Evolutionary conservation across 2,329 filamentous ascomycete species (phyloP).

Genomic region (Cladosporium velox): DNA sequence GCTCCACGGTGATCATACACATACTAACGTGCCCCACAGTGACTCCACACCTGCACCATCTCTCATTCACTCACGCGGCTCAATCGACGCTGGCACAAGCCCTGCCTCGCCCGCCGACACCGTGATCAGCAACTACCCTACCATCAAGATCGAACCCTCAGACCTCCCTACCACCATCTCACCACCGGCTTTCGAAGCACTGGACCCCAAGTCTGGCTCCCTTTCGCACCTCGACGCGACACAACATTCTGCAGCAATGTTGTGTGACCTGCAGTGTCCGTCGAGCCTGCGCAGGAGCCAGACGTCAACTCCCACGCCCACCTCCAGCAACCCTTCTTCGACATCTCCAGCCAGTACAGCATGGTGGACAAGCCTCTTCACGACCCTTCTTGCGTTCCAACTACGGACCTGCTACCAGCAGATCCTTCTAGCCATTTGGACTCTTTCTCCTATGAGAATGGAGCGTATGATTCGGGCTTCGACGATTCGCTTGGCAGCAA

Average conservation of each 20-base stretch:
- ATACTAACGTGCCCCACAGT: conserved; percentile 12
- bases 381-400: conserved; percentile 36
- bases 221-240: conserved; percentile 55
- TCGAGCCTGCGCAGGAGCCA: conserved; percentile 53
- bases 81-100: conserved; percentile 30
- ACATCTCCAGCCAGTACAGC: conserved; percentile 22
- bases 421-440: conserved; percentile 38
- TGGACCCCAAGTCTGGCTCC: conserved; percentile 29
- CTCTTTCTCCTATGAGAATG: conserved; percentile 40
- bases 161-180: conserved; percentile 30
- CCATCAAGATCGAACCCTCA: conserved; percentile 37
- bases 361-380: conserved; percentile 35
- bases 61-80: conserved; percentile 33
- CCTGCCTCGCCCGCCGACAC: conserved; percentile 33
- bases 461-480: conserved; percentile 38
- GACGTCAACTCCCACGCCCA: conserved; percentile 23
- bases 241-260: conserved; percentile 99
- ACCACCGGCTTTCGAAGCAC: conserved; percentile 31
- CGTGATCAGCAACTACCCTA: conserved; percentile 26
- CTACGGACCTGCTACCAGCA: conserved; percentile 38
- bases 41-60: conserved; percentile 34
- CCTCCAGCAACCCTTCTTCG: conserved; percentile 26
- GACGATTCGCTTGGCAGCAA: conserved; percentile 33
- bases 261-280: conserved; percentile 99
- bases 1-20: not conserved